phyloP scores from a whole-genome alignment of 805 yeast genomes.

The Kodamaea leandrae region DNA sequence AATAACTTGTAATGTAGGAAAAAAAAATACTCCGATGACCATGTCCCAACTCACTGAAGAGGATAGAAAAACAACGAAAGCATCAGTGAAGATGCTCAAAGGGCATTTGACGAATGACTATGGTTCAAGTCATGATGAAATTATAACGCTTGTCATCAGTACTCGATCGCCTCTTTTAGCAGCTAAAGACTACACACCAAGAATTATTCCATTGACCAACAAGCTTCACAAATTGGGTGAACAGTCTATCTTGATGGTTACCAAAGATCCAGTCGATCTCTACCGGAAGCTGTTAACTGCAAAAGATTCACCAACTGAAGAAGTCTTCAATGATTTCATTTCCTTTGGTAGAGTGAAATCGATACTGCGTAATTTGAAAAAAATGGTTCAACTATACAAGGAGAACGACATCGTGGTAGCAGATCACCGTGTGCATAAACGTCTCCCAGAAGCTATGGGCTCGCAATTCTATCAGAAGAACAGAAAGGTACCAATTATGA shows the following conservation, averaged over 20 bases:
- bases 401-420: slow-evolving; percentile 68
- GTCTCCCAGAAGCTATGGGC: slow-evolving; percentile 58
- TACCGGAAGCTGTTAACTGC: slow-evolving; percentile 50
- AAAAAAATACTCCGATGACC: slow-evolving; percentile 2
- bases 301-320: slow-evolving; percentile 56
- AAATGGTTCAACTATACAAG: slow-evolving; percentile 47
- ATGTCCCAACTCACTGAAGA: slow-evolving; percentile 19
- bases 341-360: slow-evolving; percentile 57
- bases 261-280: slow-evolving; percentile 68
- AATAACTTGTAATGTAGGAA: background rate
- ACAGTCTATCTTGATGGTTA: slow-evolving; percentile 56
- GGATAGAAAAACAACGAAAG: slow-evolving; percentile 12
- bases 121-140: slow-evolving; percentile 25
- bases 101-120: slow-evolving; percentile 16
- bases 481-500: slow-evolving; percentile 64
- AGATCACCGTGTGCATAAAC: slow-evolving; percentile 64
- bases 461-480: slow-evolving; percentile 59
- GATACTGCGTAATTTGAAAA: slow-evolving; percentile 41
- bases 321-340: slow-evolving; percentile 57
- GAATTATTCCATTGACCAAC: slow-evolving; percentile 57
- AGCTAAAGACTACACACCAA: slow-evolving; percentile 50
- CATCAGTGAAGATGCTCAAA: slow-evolving; percentile 16
- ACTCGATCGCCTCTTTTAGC: slow-evolving; percentile 44
- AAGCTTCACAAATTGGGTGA: slow-evolving; percentile 50
- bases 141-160: slow-evolving; percentile 45